A percentile compares a stretch with the other conserved stretches of the same genome.
These are phyloP conservation scores for Lyophyllum atratum DNA, from an alignment of 768 basidiomycete species.

Conservation along the genomic window DNA sequence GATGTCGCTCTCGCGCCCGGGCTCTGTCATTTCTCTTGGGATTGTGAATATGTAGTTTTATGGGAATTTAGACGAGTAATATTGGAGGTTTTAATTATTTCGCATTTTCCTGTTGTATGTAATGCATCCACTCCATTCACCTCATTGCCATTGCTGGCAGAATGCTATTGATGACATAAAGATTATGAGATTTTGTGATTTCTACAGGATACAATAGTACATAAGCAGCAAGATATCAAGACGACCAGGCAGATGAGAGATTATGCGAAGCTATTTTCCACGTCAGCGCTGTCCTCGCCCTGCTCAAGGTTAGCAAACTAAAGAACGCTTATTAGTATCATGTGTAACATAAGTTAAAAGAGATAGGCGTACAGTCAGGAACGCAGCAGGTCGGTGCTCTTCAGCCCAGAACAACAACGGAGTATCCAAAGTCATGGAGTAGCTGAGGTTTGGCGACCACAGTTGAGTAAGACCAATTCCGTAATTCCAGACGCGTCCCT, in stretches of 20 bases:
- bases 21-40: conserved; percentile 56
- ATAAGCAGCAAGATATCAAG: conserved; percentile 8
- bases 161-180: neutral
- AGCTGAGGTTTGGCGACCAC: conserved; percentile 82
- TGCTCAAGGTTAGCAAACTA: conserved; percentile 90
- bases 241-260: conserved; percentile 9
- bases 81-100: neutral
- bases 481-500: conserved; percentile 96
- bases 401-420: conserved; percentile 96
- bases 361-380: conserved; percentile 72
- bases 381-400: conserved; percentile 91
- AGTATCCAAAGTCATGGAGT: conserved; percentile 87
- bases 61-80: neutral
- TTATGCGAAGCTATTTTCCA: conserved; percentile 93
- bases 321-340: conserved; percentile 8
- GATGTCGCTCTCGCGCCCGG: conserved; percentile 47
- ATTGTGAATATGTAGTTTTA: conserved; percentile 40
- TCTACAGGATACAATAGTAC: conserved; percentile 18
- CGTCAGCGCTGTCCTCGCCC: conserved; percentile 92
- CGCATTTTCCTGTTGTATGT: conserved; percentile 5
- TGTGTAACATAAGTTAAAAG: neutral
- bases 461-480: conserved; percentile 91
- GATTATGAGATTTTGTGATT: conserved; percentile 1
- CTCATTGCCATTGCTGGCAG: neutral
- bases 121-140: neutral